Base-by-base conservation (phyloP, 1,139 yeast genomes). In the Blastobotrys malaysiensis region DNA sequence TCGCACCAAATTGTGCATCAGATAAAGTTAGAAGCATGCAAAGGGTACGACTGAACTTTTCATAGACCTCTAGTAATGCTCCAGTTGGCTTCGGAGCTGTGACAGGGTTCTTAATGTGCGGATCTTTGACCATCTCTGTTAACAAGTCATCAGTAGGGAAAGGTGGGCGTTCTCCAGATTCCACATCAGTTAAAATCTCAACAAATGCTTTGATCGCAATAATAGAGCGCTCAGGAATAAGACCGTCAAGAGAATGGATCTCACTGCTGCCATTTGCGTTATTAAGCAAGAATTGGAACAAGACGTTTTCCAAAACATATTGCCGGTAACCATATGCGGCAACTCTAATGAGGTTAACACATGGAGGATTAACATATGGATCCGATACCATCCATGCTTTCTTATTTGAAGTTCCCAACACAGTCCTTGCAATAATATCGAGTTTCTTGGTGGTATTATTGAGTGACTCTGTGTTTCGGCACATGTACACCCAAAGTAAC, bases 401-500 rank as follows among this genome's bases (percentile, higher is more conserved):
- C 60, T 83, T 84, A 53, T 72, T 73, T 13, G 71, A 67, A 16
- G 63, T 64, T 13, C 75, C 73, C 56, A 84, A 78, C 50, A 88
- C 74, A 6, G 81, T 62, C 51, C 80, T 79, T 63, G 84, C 81
- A 27, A 93, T 71, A 4, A 71, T 68, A 31, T 80, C 85, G 27
- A 86, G 71, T 51, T 82, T 81, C 60, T 89, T 85, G 1, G 91
- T 82, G 0, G 96, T 90, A 57, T 87, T 86, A 66, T 91, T 91
- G 61, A 91, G 74, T 0, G 97, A 86, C 63, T 95, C 99, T 0
- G 96, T 81, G 59, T 91, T 82, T 57, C 99, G 77, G 68, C 86
- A 88, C 31, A 91, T 73, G 65, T 87, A 93, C 0, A 91, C 96
- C 99, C 99, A 95, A 0, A 87, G 70, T 39, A 95, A 73, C 55